Evolutionary conservation across 225 moss, liverwort and hornwort species (phyloP), one percentile per base, ranked within the genome.

Genomic region (Polytrichum formosum): DNA sequence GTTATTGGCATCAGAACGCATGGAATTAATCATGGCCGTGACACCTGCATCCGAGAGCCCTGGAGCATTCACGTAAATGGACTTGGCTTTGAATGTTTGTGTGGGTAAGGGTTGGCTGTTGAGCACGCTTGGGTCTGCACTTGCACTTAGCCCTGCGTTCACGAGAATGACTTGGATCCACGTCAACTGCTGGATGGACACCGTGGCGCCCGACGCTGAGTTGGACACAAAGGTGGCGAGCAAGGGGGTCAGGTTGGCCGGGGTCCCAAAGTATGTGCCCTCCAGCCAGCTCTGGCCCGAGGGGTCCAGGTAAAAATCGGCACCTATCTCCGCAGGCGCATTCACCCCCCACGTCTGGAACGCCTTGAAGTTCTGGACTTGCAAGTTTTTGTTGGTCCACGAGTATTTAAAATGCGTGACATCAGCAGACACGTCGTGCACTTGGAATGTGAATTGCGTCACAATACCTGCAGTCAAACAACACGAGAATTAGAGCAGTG

Each of bases 231-330:
- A 89, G 0, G 59, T 71, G 18, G 72, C 33, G 19, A 85, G 25
- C 0, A 78, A 28, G 1, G 68, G 72, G 1, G 73, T 21, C 16
- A 89, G 71, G n/a, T 61, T 58, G 0, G 79, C 2, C 29, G 77
- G 59, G 0, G 72, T 53, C 1, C 89, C 83, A 2, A 83, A 74
- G 70, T 70, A 85, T 5, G 81, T 56, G 6, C 89, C 89, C 64
- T 76, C 77, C 29, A 89, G 65, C 26, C 56, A 61, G 72, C 81
- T 89, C 31, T 79, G 76, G 55, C 89, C 89, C 16, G 6, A 72
- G 0, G 89, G 81, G 65, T 89, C 89, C 59, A 85, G 70, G 72
- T 89, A 89, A 17, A 89, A 77, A 17, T 83, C 81, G 7, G 89
- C 83, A 7, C 83, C 85, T 13, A 89, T 63, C 23, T 83, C 78